A percentile compares a stretch with the other conserved stretches of the same genome.
These are phyloP conservation scores for Phyllostachys edulis DNA, from an alignment of 176 grass and related monocot species.

Conservation along the genomic window DNA sequence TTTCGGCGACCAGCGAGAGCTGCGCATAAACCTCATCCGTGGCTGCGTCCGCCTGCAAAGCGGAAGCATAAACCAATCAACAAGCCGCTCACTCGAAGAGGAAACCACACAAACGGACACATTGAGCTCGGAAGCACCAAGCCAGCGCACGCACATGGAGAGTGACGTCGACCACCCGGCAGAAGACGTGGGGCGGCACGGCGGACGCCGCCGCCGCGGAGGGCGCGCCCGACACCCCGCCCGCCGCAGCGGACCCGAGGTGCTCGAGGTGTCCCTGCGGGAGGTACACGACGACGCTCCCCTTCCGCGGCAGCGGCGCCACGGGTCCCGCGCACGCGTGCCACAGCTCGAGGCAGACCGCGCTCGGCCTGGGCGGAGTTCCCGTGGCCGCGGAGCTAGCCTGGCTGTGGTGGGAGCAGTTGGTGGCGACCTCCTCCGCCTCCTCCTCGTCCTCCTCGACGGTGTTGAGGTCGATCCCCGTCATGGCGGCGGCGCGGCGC, in stretches of 20 bases:
- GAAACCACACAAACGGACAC: neutral
- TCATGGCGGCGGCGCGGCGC: conserved; percentile 6
- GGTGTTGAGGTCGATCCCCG: conserved; percentile 80
- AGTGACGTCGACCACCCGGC: conserved; percentile 75
- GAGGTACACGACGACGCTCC: conserved; percentile 67
- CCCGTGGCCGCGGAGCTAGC: conserved; percentile 28
- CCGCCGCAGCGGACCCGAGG: conserved; percentile 31
- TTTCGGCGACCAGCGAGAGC: conserved; percentile 66
- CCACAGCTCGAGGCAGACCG: conserved; percentile 79
- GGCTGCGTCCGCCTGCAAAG: conserved; percentile 65
- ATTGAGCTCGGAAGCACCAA: neutral
- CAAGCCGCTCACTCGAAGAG: neutral
- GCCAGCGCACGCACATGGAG: conserved; percentile 57
- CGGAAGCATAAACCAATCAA: neutral
- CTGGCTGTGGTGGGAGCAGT: conserved; percentile 36
- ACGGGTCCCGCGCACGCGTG: conserved; percentile 85
- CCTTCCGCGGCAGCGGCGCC: conserved; percentile 52
- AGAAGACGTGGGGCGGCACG: conserved; percentile 75
- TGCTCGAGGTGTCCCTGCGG: conserved; percentile 79
- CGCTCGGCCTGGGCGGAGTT: neutral
- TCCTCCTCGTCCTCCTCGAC: conserved; percentile 76
- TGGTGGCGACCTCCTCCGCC: conserved; percentile 18
- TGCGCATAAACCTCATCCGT: conserved; percentile 93
- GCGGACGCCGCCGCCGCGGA: neutral
- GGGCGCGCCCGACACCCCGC: neutral